Base-by-base conservation (phyloP, 495 filamentous ascomycete species). In the Podospora appendiculata region DNA sequence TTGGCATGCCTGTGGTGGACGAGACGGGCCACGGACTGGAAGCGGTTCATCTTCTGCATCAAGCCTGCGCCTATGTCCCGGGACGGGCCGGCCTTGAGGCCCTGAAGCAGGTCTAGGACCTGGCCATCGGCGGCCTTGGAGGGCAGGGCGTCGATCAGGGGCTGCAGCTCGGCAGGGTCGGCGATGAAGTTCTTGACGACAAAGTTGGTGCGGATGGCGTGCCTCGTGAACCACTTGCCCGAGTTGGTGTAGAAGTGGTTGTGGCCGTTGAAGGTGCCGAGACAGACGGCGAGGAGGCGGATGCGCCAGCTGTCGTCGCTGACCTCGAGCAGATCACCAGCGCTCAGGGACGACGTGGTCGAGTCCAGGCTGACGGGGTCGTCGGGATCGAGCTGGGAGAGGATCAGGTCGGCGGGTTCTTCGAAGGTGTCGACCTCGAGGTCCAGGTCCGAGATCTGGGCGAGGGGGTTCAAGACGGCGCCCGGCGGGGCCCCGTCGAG, bases 261-360 rank as follows among this genome's bases (percentile, higher is more conserved):
- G 49, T 81, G 76, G 47, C 70, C 73, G 42, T 81, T 77, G 47
- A 87, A 61, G 12, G 79, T 77, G 17, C 80, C 81, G 11, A 92
- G 71, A 60, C 84, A 90, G 32, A 94, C 76, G 32, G 82, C 86
- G n/a, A 87, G 69, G 32, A 70, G 32, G 5, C 70, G 71, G 45
- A 78, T 65, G 6, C 76, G 58, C 19, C 69, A 71, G 12, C 53
- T 39, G 6, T 41, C 38, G 25, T 59, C 45, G 42, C 52, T 51
- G 45, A 51, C 56, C 53, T 86, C 87, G 3, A 91, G 79, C 51
- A 94, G 64, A 62, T 94, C 90, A 11, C 90, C 90, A 8, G 81
- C 76, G 32, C 80, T 68, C 12, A 93, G 67, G 45, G 73, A 75
- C 2, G 50, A 43, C 8, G 61, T 56, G 18, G 45, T 45, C n/a